Evolutionary conservation across 1,284 basidiomycete species (phyloP).

Genomic region (Pseudozyma pruni): DNA sequence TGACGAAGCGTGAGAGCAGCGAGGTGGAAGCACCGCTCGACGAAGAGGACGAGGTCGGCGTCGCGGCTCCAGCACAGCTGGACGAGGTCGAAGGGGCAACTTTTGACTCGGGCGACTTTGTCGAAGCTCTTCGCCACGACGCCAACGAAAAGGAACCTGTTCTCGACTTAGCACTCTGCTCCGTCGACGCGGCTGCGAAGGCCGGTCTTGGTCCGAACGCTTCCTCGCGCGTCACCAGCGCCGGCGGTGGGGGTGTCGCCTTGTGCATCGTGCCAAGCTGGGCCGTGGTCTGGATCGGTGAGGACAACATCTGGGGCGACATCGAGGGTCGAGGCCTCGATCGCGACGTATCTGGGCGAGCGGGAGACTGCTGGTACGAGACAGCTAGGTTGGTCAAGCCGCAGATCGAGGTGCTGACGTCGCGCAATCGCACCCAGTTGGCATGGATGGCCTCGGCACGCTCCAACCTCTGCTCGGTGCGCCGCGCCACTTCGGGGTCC

Average conservation of each 20-base stretch:
- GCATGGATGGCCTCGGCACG: slow-evolving; percentile 4
- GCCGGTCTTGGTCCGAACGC: not conserved
- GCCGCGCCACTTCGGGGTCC: not conserved
- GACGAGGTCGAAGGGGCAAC: not conserved
- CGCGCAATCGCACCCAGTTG: slow-evolving; percentile 16
- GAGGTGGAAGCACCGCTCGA: slow-evolving; percentile 6
- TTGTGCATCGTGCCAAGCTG: not conserved
- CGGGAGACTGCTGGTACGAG: slow-evolving; percentile 18
- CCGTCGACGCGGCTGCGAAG: not conserved
- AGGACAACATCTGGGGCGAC: slow-evolving; percentile 4
- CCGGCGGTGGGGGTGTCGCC: slow-evolving; percentile 8
- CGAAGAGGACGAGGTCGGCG: not conserved
- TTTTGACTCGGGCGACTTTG: not conserved
- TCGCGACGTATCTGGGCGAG: not conserved
- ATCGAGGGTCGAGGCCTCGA: slow-evolving; percentile 1
- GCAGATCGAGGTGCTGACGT: slow-evolving; percentile 15
- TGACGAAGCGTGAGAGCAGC: slow-evolving; percentile 5
- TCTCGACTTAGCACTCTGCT: not conserved
- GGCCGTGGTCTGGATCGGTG: not conserved
- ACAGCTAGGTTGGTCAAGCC: slow-evolving; percentile 25
- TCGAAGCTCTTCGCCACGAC: not conserved
- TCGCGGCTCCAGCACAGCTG: not conserved
- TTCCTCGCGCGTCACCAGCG: slow-evolving; percentile 2
- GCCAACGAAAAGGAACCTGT: not conserved
- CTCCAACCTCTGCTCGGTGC: slow-evolving; percentile 8